Percentiles rank a stretch among this genome's conserved stretches.
phyloP scores from a whole-genome alignment of 768 basidiomycete species.

The Kwoniella sp. region DNA sequence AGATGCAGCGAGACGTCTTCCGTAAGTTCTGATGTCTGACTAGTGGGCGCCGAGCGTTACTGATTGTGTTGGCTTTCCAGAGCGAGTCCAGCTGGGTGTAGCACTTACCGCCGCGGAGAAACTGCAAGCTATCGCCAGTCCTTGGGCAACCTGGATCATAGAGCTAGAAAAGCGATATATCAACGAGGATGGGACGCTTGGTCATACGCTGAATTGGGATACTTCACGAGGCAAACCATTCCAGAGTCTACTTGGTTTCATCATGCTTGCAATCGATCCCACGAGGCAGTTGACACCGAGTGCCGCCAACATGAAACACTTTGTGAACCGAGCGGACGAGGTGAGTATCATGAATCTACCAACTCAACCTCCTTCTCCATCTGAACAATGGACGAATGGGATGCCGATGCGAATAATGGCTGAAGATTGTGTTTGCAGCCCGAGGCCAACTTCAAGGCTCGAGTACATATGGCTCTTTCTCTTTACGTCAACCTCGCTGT shows the following conservation, averaged over 20 bases:
- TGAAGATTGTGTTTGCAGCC: slow-evolving; percentile 22
- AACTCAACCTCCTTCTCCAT: too few relatives aligned
- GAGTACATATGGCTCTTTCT: slow-evolving; percentile 63
- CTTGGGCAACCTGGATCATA: slow-evolving; percentile 69
- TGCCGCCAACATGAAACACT: slow-evolving; percentile 11
- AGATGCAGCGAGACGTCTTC: slow-evolving; percentile 70
- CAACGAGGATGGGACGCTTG: slow-evolving; percentile 65
- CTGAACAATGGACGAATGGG: too few relatives aligned
- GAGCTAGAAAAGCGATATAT: slow-evolving; percentile 65
- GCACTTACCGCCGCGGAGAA: slow-evolving; percentile 76
- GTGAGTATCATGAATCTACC: slow-evolving; percentile 20
- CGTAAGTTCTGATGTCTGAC: slow-evolving; percentile 28
- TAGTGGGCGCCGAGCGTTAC: neutral
- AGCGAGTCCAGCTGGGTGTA: slow-evolving; percentile 76
- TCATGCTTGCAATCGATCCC: slow-evolving; percentile 54
- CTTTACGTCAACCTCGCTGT: slow-evolving; percentile 50
- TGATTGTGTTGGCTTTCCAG: slow-evolving; percentile 12
- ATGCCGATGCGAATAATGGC: too few relatives aligned
- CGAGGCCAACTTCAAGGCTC: slow-evolving; percentile 59
- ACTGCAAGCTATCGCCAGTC: slow-evolving; percentile 73
- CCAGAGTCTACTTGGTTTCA: slow-evolving; percentile 70
- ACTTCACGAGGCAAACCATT: slow-evolving; percentile 73
- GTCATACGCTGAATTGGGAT: slow-evolving; percentile 65
- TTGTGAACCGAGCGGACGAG: slow-evolving; percentile 29
- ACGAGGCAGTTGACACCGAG: slow-evolving; percentile 6